These are phyloP conservation scores for Suillus lakei DNA, from an alignment of 768 basidiomycete genomes.

Conservation along the genomic window DNA sequence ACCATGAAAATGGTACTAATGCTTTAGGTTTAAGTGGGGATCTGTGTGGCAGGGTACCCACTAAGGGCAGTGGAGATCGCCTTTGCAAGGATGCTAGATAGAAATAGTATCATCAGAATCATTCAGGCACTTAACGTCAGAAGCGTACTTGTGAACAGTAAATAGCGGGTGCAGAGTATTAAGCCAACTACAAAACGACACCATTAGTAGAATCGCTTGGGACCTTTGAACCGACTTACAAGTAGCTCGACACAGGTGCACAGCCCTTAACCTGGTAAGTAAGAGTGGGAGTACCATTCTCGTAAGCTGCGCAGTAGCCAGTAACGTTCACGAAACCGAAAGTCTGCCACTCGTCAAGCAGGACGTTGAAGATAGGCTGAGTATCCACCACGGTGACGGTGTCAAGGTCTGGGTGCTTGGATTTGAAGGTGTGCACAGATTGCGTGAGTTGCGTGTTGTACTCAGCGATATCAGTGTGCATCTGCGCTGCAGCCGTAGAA, in stretches of 20 bases:
- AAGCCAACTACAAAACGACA: slow-evolving; percentile 50
- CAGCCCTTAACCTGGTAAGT: slow-evolving; percentile 62
- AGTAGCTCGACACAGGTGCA: slow-evolving; percentile 67
- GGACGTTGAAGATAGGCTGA: slow-evolving; percentile 59
- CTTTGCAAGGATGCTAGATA: slow-evolving; percentile 53
- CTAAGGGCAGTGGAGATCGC: slow-evolving; percentile 52
- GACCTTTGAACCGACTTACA: slow-evolving; percentile 45
- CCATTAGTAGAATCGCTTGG: neutral
- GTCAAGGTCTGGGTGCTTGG: slow-evolving; percentile 46
- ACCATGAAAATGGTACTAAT: neutral
- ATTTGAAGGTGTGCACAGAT: slow-evolving; percentile 45
- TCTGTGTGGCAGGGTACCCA: slow-evolving; percentile 27
- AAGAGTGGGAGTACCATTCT: slow-evolving; percentile 55
- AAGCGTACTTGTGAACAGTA: slow-evolving; percentile 61
- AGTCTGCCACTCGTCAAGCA: slow-evolving; percentile 54
- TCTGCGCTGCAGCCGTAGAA: slow-evolving; percentile 23
- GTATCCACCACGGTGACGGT: slow-evolving; percentile 58
- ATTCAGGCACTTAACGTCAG: neutral
- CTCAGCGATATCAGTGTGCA: slow-evolving; percentile 43
- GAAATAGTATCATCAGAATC: slow-evolving; percentile 6
- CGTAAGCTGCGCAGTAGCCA: slow-evolving; percentile 62
- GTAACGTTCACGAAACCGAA: slow-evolving; percentile 64
- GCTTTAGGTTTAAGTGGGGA: slow-evolving; percentile 9
- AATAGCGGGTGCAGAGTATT: slow-evolving; percentile 66
- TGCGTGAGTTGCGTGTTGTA: slow-evolving; percentile 55